Evolutionary conservation across 257 asterid species (phyloP).

Genomic region (Haberlea rhodopensis): DNA sequence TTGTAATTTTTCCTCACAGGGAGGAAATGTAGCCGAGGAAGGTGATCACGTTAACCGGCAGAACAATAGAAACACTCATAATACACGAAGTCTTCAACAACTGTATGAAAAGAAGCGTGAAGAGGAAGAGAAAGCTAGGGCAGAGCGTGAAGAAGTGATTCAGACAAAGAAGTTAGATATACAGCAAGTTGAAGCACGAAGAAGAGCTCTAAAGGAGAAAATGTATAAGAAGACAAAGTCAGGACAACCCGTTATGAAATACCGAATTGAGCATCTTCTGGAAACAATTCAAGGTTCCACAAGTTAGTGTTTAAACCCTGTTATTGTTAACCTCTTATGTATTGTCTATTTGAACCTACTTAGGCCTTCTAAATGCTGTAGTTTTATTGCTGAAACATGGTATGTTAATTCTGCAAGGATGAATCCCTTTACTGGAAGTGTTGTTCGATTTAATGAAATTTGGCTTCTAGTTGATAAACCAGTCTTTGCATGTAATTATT

Average conservation of each 20-base stretch:
- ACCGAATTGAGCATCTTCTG: conserved; percentile 84
- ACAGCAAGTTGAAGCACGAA: conserved; percentile 51
- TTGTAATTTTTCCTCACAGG: conserved; percentile 33
- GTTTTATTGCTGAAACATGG: conserved; percentile 10
- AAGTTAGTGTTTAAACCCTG: conserved; percentile 20
- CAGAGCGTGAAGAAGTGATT: conserved; percentile 59
- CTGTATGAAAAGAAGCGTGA: conserved; percentile 57
- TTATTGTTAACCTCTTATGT: background rate
- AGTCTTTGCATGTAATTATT: background rate
- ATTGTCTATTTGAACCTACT: background rate
- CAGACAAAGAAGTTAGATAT: conserved; percentile 55
- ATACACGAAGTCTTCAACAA: conserved; percentile 43
- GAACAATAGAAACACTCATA: conserved; percentile 39
- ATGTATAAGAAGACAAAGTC: conserved; percentile 86
- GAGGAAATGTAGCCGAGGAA: conserved; percentile 27
- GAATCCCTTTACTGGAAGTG: background rate
- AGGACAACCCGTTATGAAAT: conserved; percentile 95
- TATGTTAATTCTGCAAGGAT: background rate
- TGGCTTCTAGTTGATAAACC: background rate
- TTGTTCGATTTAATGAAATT: background rate
- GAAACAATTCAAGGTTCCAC: conserved; percentile 62
- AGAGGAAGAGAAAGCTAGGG: conserved; percentile 59
- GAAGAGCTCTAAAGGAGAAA: conserved; percentile 64
- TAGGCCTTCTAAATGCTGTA: conserved; percentile 2
- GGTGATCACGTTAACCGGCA: conserved; percentile 23